Conservation (phyloP, 208 protist genomes). For the Leishmania aethiopica region DNA sequence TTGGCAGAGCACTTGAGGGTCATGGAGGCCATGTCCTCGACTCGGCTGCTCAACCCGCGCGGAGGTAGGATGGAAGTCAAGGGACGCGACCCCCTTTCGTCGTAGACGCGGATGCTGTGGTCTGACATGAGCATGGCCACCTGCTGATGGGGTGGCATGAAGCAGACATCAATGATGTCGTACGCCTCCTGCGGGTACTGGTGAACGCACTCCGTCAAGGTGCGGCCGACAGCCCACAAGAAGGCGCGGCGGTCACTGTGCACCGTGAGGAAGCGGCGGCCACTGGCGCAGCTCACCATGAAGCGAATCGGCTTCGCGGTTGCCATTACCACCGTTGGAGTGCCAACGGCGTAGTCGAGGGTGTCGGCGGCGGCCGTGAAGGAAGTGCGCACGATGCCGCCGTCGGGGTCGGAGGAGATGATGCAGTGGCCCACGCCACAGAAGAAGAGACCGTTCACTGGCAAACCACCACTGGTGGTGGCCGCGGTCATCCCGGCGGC, state of each 20-base stretch:
- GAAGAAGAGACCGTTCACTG: constrained; percentile 62
- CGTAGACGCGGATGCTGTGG: constrained; percentile 76
- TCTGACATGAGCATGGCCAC: constrained; percentile 69
- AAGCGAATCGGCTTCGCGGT: constrained; percentile 48
- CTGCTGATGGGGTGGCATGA: constrained; percentile 49
- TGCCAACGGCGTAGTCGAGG: constrained; percentile 17
- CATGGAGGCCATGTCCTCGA: constrained; percentile 64
- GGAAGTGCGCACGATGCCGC: constrained; percentile 56
- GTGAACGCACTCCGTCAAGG: constrained; percentile 61
- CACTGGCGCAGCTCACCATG: constrained; percentile 46
- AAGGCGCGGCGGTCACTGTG: constrained; percentile 78
- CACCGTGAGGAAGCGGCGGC: constrained; percentile 66
- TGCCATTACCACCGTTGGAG: constrained; percentile 26
- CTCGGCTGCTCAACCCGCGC: constrained; percentile 38
- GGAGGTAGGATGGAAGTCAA: constrained; percentile 55
- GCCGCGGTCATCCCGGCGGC: neutral
- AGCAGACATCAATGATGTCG: constrained; percentile 70
- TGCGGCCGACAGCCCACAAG: constrained; percentile 75
- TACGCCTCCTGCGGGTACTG: constrained; percentile 79
- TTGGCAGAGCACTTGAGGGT: constrained; percentile 56
- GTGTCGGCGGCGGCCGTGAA: constrained; percentile 29
- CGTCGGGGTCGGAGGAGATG: constrained; percentile 62
- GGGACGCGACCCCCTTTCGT: constrained; percentile 62
- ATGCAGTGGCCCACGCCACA: constrained; percentile 50
- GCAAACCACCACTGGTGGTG: neutral